These are phyloP conservation scores for Irpex sp. DNA, from an alignment of 1,284 basidiomycete genomes.

Conservation along the genomic window DNA sequence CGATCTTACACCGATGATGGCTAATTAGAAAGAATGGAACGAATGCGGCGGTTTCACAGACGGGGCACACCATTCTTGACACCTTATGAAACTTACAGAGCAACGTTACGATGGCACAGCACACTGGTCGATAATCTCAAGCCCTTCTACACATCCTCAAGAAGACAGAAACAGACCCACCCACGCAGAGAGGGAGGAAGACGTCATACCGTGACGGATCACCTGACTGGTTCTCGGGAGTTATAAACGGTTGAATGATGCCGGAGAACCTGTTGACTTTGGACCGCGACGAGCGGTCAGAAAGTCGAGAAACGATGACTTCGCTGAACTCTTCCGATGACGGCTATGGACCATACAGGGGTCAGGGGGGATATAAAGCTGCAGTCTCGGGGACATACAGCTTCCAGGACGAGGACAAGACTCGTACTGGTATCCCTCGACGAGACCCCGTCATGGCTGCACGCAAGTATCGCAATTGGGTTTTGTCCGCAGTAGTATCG, in stretches of 20 bases:
- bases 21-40: not conserved
- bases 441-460: conserved; percentile 2
- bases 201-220: not conserved
- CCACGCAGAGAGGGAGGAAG: too few relatives aligned
- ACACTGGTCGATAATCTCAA: too few relatives aligned
- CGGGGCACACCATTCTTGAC: not conserved
- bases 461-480: conserved; percentile 10
- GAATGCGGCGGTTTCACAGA: not conserved
- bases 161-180: not conserved
- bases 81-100: not conserved
- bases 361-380: not conserved
- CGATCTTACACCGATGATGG: not conserved
- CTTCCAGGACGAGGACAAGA: not conserved
- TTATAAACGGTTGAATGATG: not conserved
- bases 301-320: not conserved
- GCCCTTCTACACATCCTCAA: not conserved
- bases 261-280: not conserved
- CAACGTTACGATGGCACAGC: too few relatives aligned
- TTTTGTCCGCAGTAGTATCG: conserved; percentile 8
- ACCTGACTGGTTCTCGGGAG: not conserved
- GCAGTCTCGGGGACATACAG: not conserved
- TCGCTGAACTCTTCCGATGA: not conserved
- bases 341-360: not conserved
- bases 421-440: not conserved
- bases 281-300: not conserved